Percentiles rank a stretch among this genome's conserved stretches.
Evolutionary conservation across 2,329 filamentous ascomycete genomes (phyloP).

Genomic region (Trichoderma sp.): DNA sequence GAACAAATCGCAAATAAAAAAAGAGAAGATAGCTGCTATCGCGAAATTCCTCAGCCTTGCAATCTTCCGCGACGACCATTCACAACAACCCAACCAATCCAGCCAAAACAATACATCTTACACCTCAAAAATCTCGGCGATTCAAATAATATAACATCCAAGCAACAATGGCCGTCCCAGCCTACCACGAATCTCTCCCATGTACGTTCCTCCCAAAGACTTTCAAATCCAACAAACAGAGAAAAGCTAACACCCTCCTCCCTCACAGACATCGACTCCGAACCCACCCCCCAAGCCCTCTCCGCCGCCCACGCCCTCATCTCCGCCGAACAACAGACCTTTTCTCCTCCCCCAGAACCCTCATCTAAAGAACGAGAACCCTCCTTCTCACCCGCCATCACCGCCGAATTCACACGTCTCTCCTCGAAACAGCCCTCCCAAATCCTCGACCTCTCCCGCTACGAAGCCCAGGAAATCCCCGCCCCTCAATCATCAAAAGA

Average conservation of each 20-base stretch:
- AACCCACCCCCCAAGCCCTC: slow-evolving; percentile 66
- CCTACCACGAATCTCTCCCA: slow-evolving; percentile 76
- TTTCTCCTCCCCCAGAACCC: slow-evolving; percentile 41
- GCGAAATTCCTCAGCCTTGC: slow-evolving; percentile 16
- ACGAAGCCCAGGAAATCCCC: slow-evolving; percentile 72
- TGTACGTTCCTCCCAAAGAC: slow-evolving; percentile 48
- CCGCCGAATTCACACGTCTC: slow-evolving; percentile 70
- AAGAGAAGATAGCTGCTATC: neutral
- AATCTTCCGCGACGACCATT: neutral
- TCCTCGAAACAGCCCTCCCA: slow-evolving; percentile 44
- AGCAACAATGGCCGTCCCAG: slow-evolving; percentile 38
- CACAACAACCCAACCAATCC: neutral
- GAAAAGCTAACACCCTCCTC: slow-evolving; percentile 2
- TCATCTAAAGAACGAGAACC: slow-evolving; percentile 43
- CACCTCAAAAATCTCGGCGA: neutral
- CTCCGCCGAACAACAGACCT: slow-evolving; percentile 61
- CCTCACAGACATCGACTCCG: slow-evolving; percentile 74
- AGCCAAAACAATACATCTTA: neutral
- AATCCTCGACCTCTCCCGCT: slow-evolving; percentile 76
- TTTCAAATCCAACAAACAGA: neutral
- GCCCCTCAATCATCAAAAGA: neutral
- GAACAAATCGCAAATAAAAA: neutral
- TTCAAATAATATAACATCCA: neutral
- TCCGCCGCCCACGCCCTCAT: slow-evolving; percentile 72
- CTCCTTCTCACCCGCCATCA: slow-evolving; percentile 67